Conservation (phyloP, 140 eudicot species). For the Stevia rebaudiana region DNA sequence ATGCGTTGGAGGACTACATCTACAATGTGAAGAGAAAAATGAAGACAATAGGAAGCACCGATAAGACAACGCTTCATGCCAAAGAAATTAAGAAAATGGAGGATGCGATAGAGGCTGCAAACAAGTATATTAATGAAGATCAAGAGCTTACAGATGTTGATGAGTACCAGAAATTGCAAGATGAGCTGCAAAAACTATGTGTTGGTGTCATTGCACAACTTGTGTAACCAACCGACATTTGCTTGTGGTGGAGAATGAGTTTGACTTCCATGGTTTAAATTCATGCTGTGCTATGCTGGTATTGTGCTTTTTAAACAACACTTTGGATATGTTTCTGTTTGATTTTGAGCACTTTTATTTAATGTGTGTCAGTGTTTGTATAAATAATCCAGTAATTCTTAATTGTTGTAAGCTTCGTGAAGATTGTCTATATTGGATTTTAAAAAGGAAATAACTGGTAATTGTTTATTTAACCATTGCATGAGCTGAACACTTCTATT, state of each 20-base stretch:
- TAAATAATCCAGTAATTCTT: no score
- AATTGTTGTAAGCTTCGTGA: no score
- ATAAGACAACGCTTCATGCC: background rate
- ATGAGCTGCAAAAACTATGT: background rate
- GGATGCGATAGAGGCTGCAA: background rate
- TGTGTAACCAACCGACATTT: background rate
- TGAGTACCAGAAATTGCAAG: background rate
- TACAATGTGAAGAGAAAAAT: background rate
- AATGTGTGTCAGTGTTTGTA: no score
- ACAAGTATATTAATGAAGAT: background rate
- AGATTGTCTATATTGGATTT: no score
- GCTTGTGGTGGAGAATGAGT: background rate
- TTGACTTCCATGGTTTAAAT: background rate
- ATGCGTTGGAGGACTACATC: constrained; percentile 3
- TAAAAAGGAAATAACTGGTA: no score
- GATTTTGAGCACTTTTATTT: no score
- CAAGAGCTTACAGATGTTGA: background rate
- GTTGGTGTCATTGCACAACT: background rate
- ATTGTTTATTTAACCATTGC: no score
- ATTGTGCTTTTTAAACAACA: background rate
- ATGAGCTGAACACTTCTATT: no score
- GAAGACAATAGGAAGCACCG: background rate
- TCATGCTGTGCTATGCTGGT: background rate
- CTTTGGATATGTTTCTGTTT: background rate
- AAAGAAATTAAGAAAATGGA: background rate